phyloP scores from a whole-genome alignment of 2,329 filamentous ascomycete genomes.

The Colletotrichum sidae region DNA sequence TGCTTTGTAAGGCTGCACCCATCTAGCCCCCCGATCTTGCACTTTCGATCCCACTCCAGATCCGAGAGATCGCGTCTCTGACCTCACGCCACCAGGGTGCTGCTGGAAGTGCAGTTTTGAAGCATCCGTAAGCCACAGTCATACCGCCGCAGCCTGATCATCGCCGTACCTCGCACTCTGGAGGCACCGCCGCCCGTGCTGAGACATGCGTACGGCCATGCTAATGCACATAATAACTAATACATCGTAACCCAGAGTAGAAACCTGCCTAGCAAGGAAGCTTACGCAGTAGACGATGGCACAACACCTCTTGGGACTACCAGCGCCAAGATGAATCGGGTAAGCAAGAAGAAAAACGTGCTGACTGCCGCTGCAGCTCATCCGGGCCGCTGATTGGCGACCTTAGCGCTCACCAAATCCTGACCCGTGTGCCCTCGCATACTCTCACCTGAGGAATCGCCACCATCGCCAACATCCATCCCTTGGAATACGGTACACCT shows the following conservation, averaged over 20 bases:
- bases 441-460: neutral
- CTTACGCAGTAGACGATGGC: too few relatives aligned
- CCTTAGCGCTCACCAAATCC: constrained; percentile 16
- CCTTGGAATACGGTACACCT: constrained; percentile 7
- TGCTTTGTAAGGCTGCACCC: constrained; percentile 23
- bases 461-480: neutral
- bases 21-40: constrained; percentile 24
- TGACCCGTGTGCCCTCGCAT: neutral
- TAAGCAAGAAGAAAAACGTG: constrained; percentile 8
- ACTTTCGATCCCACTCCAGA: constrained; percentile 13
- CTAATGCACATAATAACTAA: too few relatives aligned
- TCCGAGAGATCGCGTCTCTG: neutral
- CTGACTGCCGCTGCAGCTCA: constrained; percentile 24
- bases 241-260: too few relatives aligned
- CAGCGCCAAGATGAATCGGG: too few relatives aligned
- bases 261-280: too few relatives aligned
- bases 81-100: neutral
- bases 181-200: neutral
- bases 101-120: too few relatives aligned
- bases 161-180: constrained; percentile 20
- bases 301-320: too few relatives aligned
- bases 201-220: neutral
- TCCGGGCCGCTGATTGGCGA: constrained; percentile 19
- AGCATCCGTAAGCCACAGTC: constrained; percentile 13
- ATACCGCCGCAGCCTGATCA: constrained; percentile 8